Conservation (phyloP, 2,329 filamentous ascomycete species). For the Xylariales sp. region DNA sequence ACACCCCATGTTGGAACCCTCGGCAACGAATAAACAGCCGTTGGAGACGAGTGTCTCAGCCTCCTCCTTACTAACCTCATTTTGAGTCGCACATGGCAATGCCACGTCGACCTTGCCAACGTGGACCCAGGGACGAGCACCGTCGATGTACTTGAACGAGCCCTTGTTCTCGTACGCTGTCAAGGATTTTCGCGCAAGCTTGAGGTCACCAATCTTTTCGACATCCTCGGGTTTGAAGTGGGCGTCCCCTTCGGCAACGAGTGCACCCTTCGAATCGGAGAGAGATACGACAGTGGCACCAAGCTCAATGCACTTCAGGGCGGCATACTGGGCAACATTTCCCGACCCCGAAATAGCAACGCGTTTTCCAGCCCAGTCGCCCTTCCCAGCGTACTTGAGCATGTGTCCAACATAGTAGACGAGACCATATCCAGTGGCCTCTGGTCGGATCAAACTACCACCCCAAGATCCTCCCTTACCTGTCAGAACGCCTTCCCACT, state of each 20-base stretch:
- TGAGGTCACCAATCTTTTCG: constrained; percentile 73
- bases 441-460: constrained; percentile 87
- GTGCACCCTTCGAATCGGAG: constrained; percentile 82
- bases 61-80: constrained; percentile 92
- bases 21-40: constrained; percentile 81
- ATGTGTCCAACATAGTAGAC: constrained; percentile 97
- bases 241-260: constrained; percentile 67
- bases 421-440: constrained; percentile 94
- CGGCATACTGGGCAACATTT: constrained; percentile 97
- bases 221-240: constrained; percentile 78
- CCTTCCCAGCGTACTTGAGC: constrained; percentile 85
- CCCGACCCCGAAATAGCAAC: constrained; percentile 95
- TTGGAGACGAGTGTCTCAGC: constrained; percentile 72
- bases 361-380: constrained; percentile 83
- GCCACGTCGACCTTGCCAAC: constrained; percentile 86
- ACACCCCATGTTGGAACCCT: constrained; percentile 99
- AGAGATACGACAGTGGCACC: constrained; percentile 89
- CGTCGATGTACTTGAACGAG: constrained; percentile 77
- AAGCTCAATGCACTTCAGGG: constrained; percentile 93
- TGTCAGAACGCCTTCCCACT: constrained; percentile 93
- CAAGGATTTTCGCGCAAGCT: constrained; percentile 80
- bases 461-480: constrained; percentile 94
- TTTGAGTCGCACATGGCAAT: constrained; percentile 91
- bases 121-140: constrained; percentile 86
- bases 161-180: constrained; percentile 60